Evolutionary conservation across 2,329 filamentous ascomycete genomes (phyloP).

Genomic region (Talaromyces sp.): DNA sequence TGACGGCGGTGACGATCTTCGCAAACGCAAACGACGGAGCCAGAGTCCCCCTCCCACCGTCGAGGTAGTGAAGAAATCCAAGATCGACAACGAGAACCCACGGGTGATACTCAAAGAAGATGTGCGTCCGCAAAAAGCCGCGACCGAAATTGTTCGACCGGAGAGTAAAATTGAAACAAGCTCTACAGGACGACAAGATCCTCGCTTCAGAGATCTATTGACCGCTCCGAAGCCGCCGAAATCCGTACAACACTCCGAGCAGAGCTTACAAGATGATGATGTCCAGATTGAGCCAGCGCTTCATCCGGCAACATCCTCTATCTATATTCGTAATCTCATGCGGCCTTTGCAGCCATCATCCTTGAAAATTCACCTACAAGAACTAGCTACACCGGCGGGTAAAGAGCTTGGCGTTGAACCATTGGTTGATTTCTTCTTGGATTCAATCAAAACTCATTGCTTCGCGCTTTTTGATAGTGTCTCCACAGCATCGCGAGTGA

Average conservation of each 20-base stretch:
- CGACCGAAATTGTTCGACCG: not conserved
- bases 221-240: constrained; percentile 27
- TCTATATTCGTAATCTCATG: constrained; percentile 91
- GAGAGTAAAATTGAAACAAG: not conserved
- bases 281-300: constrained; percentile 53
- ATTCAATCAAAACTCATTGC: constrained; percentile 82
- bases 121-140: not conserved
- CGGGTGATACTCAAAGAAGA: constrained; percentile 33
- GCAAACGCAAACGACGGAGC: constrained; percentile 66
- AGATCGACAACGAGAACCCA: constrained; percentile 47
- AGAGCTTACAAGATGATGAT: constrained; percentile 36
- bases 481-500: constrained; percentile 71
- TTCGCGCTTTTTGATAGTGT: constrained; percentile 70
- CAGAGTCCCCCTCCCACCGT: constrained; percentile 57
- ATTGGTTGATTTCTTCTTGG: constrained; percentile 71
- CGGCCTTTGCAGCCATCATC: constrained; percentile 70
- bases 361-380: constrained; percentile 66
- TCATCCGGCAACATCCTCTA: constrained; percentile 68
- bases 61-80: constrained; percentile 57
- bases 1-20: constrained; percentile 51
- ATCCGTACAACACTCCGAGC: constrained; percentile 27
- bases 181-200: constrained; percentile 33
- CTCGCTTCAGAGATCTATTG: constrained; percentile 51
- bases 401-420: constrained; percentile 52
- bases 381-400: constrained; percentile 62